Evolutionary conservation across 2,329 filamentous ascomycete genomes (phyloP), one percentile per base, ranked within the genome.

Genomic region (Beauveria caledonica): DNA sequence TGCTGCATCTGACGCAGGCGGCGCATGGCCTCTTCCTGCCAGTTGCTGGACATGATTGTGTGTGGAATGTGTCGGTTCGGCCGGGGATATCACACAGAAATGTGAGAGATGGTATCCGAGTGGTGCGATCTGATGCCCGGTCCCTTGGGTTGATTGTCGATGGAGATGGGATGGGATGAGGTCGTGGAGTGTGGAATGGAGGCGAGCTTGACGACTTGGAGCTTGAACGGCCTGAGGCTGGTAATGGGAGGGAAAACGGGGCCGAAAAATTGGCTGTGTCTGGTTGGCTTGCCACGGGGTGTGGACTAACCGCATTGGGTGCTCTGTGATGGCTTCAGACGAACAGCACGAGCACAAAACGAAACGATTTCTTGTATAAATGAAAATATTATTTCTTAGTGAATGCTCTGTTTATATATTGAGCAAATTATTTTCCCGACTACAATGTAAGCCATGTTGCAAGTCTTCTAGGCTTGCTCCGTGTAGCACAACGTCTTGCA

Each of bases 21-120:
- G 63, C 75, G 76, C 71, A 80, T 74, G 63, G 80, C 79, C 67
- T 82, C 78, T 68, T 82, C 77, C 68, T 75, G 73, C 73, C 73
- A 76, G 67, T 75, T 74, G 64, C 74, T 73, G 63, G 72, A 72
- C 72, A 74, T 74, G 56, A 21, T 40, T 60, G 27, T 25, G 21
- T 42, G 19, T 13, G 33, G 33, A 36, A 36, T 36, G 40, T 58
- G 5, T 53, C 53, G 52, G 17, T 46, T 51, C 53, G 53, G 48
- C 19, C 60, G 36, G 23, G 8, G 21, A 9, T 54, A 21, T 52
- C 49, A 51, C 40, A 36, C 27, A 11, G 29, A 23, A 17, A 9
- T 21, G 50, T 9, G 50, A 59, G 29, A 23, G 2, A 42, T 10
- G 36, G 10, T 52, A 17, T 48, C 15, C 40, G 27, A 54, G n/a